A percentile compares a stretch with the other conserved stretches of the same genome.
These are phyloP conservation scores for Hemerocallis citrina DNA, from an alignment of 106 monocot genomes.

Conservation along the genomic window DNA sequence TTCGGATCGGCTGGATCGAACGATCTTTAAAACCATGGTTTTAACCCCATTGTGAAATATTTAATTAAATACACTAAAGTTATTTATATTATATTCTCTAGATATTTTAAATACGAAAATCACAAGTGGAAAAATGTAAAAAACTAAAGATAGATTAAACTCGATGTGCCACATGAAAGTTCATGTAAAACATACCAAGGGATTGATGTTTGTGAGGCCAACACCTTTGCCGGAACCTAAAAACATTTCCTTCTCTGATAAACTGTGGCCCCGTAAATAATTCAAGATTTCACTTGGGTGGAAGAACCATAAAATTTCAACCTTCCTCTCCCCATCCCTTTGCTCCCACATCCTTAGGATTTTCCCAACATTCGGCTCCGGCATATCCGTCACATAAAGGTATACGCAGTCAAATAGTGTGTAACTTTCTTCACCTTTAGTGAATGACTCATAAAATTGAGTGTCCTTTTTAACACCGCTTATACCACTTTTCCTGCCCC, in stretches of 20 bases:
- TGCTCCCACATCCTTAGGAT: slow-evolving; percentile 86
- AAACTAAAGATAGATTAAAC: too few species aligned
- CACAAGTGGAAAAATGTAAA: too few species aligned
- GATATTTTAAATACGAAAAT: too few species aligned
- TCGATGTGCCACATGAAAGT: too few species aligned
- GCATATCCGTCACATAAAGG: slow-evolving; percentile 36
- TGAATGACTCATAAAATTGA: slow-evolving; percentile 70
- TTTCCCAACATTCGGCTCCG: slow-evolving; percentile 59
- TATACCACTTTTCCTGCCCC: slow-evolving; percentile 47
- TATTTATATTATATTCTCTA: too few species aligned
- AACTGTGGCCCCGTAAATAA: slow-evolving; percentile 30
- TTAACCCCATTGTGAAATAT: too few species aligned
- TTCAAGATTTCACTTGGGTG: slow-evolving; percentile 34
- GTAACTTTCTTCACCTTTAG: slow-evolving; percentile 36
- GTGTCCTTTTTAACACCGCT: slow-evolving; percentile 24
- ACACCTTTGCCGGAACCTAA: slow-evolving; percentile 57
- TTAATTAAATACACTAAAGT: too few species aligned
- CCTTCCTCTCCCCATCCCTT: slow-evolving; percentile 16
- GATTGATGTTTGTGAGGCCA: slow-evolving; percentile 58
- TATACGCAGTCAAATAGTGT: slow-evolving; percentile 62
- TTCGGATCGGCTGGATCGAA: too few species aligned
- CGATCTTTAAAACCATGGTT: too few species aligned
- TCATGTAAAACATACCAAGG: too few species aligned
- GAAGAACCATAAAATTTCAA: slow-evolving; percentile 80
- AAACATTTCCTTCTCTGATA: slow-evolving; percentile 59